phyloP scores from a whole-genome alignment of 257 asterid genomes.

The Plantago ovata region DNA sequence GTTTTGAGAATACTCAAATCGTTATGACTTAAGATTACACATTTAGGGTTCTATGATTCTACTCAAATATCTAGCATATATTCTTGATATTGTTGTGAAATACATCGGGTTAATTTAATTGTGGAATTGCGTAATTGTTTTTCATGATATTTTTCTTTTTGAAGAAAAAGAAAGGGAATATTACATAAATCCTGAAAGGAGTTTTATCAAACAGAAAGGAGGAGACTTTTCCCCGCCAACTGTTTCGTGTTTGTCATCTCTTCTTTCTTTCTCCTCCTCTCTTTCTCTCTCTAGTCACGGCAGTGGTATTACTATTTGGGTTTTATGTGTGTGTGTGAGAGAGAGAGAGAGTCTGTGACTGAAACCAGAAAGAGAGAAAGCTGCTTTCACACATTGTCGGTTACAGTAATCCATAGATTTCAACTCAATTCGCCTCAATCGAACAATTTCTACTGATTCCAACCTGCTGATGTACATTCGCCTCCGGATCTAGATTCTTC shows the following conservation, averaged over 20 bases:
- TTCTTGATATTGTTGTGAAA: no score
- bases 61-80: no score
- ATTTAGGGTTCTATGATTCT: no score
- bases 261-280: background rate
- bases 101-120: no score
- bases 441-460: slow-evolving; percentile 28
- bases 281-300: background rate
- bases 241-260: slow-evolving; percentile 2
- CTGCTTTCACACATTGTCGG: background rate
- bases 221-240: slow-evolving; percentile 12
- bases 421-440: slow-evolving; percentile 5
- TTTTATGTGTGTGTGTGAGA: slow-evolving; percentile 1
- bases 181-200: no score
- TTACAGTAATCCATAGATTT: background rate
- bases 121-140: no score
- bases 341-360: background rate
- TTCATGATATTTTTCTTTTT: no score
- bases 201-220: slow-evolving; percentile 4
- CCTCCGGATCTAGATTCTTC: slow-evolving; percentile 33
- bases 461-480: slow-evolving; percentile 24
- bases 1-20: no score
- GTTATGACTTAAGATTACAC: no score
- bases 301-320: background rate
- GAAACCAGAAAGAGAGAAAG: background rate
- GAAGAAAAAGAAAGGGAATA: no score